Base-by-base conservation (phyloP, 2,329 filamentous ascomycete species). In the Penicillium italicum region DNA sequence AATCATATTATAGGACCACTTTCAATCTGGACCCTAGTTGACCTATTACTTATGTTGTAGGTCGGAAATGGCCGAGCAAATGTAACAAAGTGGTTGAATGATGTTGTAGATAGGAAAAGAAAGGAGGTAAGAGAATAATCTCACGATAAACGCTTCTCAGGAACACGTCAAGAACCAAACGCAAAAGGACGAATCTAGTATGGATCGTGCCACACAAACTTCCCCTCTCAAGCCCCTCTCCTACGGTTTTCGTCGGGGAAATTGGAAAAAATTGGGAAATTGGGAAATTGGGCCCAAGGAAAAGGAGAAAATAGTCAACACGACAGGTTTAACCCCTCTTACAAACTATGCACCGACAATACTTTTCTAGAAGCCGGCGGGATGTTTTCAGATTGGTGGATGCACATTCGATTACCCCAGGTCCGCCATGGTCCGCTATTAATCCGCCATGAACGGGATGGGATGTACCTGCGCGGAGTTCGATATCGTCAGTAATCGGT, bases 361-460 rank as follows among this genome's bases (percentile, higher is more conserved):
- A 53, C 58, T 48, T 57, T 66, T 66, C 62, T 66, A 66, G 63
- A 66, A 66, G 61, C 54, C 46, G 2, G 10, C 38, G 42, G 28
- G 46, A 43, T 18, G 55, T 31, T 24, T 52, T 52, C n/a, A 53
- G 59, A 64, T 66, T 64, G 62, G 59, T 59, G 56, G 62, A 62
- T 55, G 56, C 52, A 49, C 41, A 56, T 38, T 37, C 37, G 47
- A 55, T 66, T 70, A 70, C 68, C 68, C 68, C 68, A 69, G 68
- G 66, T 69, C 66, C 58, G 56, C 46, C 16, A 24, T 40, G 34
- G 24, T 40, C 46, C 46, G 34, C 34, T n/a, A 31, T 10, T 10
- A 22, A n/a, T 40, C 33, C 46, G 24, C 58, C 50, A 52, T 44
- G 36, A 56, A 60, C 58, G 60, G 62, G 55, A 48, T n/a, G 60